Evolutionary conservation across 2,329 filamentous ascomycete genomes (phyloP).

Genomic region (Fusarium sp.): DNA sequence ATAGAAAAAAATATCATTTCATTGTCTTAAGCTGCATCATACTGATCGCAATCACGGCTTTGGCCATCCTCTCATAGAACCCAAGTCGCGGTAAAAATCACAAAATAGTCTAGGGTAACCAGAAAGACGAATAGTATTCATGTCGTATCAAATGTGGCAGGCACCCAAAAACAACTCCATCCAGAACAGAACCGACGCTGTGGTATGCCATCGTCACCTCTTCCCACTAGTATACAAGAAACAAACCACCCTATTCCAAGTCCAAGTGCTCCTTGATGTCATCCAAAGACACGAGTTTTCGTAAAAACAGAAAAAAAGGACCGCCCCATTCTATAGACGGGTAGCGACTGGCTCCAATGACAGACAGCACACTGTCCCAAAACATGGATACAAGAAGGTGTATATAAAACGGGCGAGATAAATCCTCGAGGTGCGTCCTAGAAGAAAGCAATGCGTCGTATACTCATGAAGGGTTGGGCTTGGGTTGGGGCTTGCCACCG

Average conservation of each 20-base stretch:
- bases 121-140: conserved; percentile 7
- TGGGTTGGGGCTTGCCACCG: conserved; percentile 57
- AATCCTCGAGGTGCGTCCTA: neutral
- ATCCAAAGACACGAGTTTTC: conserved; percentile 17
- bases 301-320: conserved; percentile 11
- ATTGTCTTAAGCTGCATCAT: neutral
- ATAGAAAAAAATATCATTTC: neutral
- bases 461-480: conserved; percentile 23
- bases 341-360: neutral
- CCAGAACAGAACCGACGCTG: conserved; percentile 20
- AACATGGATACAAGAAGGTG: conserved; percentile 30
- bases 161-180: conserved; percentile 26
- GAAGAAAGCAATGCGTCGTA: conserved; percentile 15
- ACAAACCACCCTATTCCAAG: conserved; percentile 1
- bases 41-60: neutral
- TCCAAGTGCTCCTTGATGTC: conserved; percentile 12
- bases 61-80: neutral
- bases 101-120: neutral
- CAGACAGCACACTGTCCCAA: conserved; percentile 7
- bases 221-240: conserved; percentile 26
- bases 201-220: conserved; percentile 21
- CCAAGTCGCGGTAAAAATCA: neutral
- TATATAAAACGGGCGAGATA: neutral
- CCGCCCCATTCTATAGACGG: conserved; percentile 24
- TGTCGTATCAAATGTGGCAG: conserved; percentile 8